Conservation (phyloP, 2,329 filamentous ascomycete species). For the Alternaria triticina region DNA sequence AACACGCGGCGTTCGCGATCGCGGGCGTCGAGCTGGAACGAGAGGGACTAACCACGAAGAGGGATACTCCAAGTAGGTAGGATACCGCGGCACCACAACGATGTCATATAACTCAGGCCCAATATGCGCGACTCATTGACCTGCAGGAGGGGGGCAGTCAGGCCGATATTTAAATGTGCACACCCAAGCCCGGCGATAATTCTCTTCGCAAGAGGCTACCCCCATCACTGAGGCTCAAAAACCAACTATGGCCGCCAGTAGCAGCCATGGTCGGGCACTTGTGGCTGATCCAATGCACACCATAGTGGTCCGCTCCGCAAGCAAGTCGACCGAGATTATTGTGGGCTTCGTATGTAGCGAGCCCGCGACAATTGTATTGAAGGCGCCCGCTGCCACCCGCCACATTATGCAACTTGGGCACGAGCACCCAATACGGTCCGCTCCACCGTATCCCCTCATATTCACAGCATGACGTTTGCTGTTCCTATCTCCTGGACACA, state of each 20-base stretch:
- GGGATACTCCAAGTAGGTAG: conserved; percentile 11
- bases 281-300: conserved; percentile 23
- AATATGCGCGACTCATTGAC: conserved; percentile 23
- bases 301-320: conserved; percentile 21
- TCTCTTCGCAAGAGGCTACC: neutral
- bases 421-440: neutral
- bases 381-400: conserved; percentile 5
- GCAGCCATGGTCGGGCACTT: conserved; percentile 13
- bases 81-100: conserved; percentile 15
- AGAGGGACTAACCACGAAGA: conserved; percentile 1
- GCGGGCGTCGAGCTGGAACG: neutral
- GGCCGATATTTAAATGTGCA: conserved; percentile 13
- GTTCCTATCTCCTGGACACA: conserved; percentile 6
- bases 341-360: conserved; percentile 35
- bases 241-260: conserved; percentile 2
- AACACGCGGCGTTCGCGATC: conserved; percentile 3
- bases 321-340: conserved; percentile 29
- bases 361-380: neutral
- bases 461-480: conserved; percentile 11
- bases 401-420: neutral
- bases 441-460: conserved; percentile 11
- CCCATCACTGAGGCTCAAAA: neutral
- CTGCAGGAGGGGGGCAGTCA: conserved; percentile 18
- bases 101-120: conserved; percentile 16
- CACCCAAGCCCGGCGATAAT: conserved; percentile 1